Evolutionary conservation across 2,329 filamentous ascomycete species (phyloP).

Genomic region (Drechslerella dactyloides): DNA sequence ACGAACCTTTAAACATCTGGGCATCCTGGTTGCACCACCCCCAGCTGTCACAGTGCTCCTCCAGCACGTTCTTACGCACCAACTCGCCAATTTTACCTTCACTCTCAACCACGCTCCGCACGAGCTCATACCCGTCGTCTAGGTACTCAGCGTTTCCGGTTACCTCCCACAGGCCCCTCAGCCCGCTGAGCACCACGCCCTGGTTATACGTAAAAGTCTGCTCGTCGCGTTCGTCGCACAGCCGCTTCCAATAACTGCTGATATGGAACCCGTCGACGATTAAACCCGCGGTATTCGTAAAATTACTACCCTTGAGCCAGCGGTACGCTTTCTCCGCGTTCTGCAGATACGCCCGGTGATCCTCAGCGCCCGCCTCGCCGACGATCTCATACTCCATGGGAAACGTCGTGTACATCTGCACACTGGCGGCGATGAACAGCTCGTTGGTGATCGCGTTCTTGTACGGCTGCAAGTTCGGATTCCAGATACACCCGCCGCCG

Average conservation of each 20-base stretch:
- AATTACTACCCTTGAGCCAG: constrained; percentile 80
- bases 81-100: constrained; percentile 51
- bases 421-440: constrained; percentile 81
- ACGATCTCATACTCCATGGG: constrained; percentile 60
- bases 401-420: constrained; percentile 88
- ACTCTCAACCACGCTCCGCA: constrained; percentile 60
- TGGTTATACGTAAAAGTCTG: constrained; percentile 98
- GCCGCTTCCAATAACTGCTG: constrained; percentile 66
- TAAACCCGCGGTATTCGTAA: constrained; percentile 77
- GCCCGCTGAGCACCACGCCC: constrained; percentile 82
- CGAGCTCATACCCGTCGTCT: constrained; percentile 76
- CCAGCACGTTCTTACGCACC: constrained; percentile 73
- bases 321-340: constrained; percentile 78
- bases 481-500: constrained; percentile 90
- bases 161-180: constrained; percentile 78
- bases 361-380: constrained; percentile 25
- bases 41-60: constrained; percentile 79
- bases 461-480: constrained; percentile 76
- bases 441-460: constrained; percentile 98
- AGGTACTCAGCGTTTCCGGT: constrained; percentile 76
- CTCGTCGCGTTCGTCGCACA: constrained; percentile 80
- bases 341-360: constrained; percentile 70
- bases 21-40: constrained; percentile 79
- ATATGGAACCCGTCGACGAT: constrained; percentile 92
- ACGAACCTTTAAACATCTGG: constrained; percentile 79